phyloP scores from a whole-genome alignment of 2,329 filamentous ascomycete species.

The Ophiostoma himal-ulmi region DNA sequence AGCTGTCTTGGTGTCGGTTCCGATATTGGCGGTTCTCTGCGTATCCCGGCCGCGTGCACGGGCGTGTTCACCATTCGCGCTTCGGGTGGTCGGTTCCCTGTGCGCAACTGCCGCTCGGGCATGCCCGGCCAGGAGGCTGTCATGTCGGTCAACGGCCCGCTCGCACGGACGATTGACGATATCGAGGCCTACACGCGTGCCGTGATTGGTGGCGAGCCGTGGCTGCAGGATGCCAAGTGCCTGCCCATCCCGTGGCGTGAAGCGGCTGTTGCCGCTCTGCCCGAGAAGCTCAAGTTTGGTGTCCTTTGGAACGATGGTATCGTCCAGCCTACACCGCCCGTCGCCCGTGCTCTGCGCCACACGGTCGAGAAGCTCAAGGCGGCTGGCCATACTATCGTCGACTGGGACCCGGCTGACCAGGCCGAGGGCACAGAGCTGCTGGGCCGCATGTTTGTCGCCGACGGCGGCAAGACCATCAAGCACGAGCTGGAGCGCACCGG shows the following conservation, averaged over 20 bases:
- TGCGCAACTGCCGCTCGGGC: conserved; percentile 47
- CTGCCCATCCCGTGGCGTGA: conserved; percentile 53
- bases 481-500: conserved; percentile 30
- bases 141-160: conserved; percentile 57
- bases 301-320: conserved; percentile 61
- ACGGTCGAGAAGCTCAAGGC: conserved; percentile 40
- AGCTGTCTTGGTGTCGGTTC: conserved; percentile 58
- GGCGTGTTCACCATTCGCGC: conserved; percentile 53
- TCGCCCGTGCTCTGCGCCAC: conserved; percentile 49
- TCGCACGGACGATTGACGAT: conserved; percentile 52
- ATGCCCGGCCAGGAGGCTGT: conserved; percentile 62
- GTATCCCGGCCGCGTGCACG: conserved; percentile 50
- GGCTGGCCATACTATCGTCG: conserved; percentile 47
- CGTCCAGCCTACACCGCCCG: conserved; percentile 60
- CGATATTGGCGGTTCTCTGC: conserved; percentile 55
- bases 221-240: conserved; percentile 52
- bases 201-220: conserved; percentile 48
- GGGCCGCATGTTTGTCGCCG: conserved; percentile 44
- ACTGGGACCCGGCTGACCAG: conserved; percentile 45
- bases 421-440: conserved; percentile 36
- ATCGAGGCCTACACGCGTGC: conserved; percentile 49
- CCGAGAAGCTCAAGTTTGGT: conserved; percentile 45
- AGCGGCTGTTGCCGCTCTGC: not conserved
- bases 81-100: conserved; percentile 55
- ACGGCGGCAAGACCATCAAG: conserved; percentile 35